Evolutionary conservation across 169 alveolate species (phyloP).

Genomic region (Plasmodium cynomolgi): DNA sequence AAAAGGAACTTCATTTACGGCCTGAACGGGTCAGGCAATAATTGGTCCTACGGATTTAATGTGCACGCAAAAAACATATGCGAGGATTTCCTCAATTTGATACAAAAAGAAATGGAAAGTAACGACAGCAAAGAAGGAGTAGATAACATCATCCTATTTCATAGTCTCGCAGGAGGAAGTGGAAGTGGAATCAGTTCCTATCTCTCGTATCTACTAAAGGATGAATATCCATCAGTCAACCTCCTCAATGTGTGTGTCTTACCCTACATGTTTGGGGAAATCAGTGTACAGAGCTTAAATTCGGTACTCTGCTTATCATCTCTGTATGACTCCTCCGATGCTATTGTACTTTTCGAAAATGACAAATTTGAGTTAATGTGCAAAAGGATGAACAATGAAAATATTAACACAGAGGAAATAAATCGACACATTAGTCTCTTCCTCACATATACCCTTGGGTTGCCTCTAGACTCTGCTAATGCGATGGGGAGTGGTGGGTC

Average conservation of each 20-base stretch:
- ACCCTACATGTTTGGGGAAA: conserved; percentile 79
- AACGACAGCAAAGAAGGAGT: conserved; percentile 73
- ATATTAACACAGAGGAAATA: conserved; percentile 50
- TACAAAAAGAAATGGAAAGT: conserved; percentile 44
- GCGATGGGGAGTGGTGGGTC: neutral
- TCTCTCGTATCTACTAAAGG: conserved; percentile 67
- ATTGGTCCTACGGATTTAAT: conserved; percentile 73
- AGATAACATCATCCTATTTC: conserved; percentile 75
- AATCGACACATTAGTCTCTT: conserved; percentile 46
- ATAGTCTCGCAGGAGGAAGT: conserved; percentile 80
- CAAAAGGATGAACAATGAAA: conserved; percentile 60
- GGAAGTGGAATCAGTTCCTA: conserved; percentile 81
- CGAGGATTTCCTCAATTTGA: conserved; percentile 33
- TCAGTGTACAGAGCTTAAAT: conserved; percentile 77
- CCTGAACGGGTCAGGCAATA: conserved; percentile 73
- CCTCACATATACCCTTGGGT: conserved; percentile 34
- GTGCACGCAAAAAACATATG: conserved; percentile 72
- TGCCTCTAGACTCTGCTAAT: conserved; percentile 19
- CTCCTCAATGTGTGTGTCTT: conserved; percentile 69
- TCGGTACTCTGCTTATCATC: conserved; percentile 73
- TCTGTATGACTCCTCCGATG: conserved; percentile 71
- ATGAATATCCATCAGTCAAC: conserved; percentile 70
- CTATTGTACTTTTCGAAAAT: conserved; percentile 26
- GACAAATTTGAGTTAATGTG: conserved; percentile 59
- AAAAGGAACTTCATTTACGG: conserved; percentile 46